Evolutionary conservation across 1,284 basidiomycete species (phyloP).

Genomic region (Cutaneotrichosporon curvatum): DNA sequence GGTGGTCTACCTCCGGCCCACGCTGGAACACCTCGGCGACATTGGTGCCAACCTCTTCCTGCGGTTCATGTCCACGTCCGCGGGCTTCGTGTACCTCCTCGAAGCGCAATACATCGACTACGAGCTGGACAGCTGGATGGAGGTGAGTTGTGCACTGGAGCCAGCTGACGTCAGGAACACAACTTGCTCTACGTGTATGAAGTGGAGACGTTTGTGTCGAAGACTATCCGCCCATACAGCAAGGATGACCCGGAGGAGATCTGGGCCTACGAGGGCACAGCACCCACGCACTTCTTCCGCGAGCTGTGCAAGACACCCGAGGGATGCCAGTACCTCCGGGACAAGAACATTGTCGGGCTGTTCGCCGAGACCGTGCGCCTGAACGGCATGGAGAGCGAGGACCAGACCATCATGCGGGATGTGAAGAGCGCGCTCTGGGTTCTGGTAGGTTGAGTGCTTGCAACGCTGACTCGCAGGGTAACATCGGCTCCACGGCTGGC

Average conservation of each 20-base stretch:
- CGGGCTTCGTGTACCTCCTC: constrained; percentile 85
- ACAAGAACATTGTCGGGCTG: constrained; percentile 84
- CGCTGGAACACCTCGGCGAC: constrained; percentile 88
- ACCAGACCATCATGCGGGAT: constrained; percentile 74
- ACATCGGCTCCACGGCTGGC: constrained; percentile 80
- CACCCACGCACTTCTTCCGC: constrained; percentile 94
- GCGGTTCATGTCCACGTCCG: constrained; percentile 88
- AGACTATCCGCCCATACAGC: constrained; percentile 34
- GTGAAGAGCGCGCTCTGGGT: constrained; percentile 96
- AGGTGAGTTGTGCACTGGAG: constrained; percentile 52
- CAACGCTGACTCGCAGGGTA: constrained; percentile 58
- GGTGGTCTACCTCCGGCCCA: constrained; percentile 90
- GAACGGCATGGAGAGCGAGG: constrained; percentile 76
- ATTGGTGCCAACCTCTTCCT: constrained; percentile 80
- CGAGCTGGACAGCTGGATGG: constrained; percentile 93
- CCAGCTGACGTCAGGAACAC: constrained; percentile 25
- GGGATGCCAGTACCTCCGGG: constrained; percentile 80
- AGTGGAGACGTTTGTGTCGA: constrained; percentile 43
- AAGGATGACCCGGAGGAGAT: constrained; percentile 37
- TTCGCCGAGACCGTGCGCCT: constrained; percentile 84
- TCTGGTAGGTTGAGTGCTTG: constrained; percentile 58
- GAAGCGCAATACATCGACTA: constrained; percentile 86
- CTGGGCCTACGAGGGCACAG: constrained; percentile 69
- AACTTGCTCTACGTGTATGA: constrained; percentile 46
- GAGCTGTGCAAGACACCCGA: constrained; percentile 94